These are phyloP conservation scores for Coriaria nepalensis DNA, from an alignment of 306 rosid genomes.

Conservation along the genomic window DNA sequence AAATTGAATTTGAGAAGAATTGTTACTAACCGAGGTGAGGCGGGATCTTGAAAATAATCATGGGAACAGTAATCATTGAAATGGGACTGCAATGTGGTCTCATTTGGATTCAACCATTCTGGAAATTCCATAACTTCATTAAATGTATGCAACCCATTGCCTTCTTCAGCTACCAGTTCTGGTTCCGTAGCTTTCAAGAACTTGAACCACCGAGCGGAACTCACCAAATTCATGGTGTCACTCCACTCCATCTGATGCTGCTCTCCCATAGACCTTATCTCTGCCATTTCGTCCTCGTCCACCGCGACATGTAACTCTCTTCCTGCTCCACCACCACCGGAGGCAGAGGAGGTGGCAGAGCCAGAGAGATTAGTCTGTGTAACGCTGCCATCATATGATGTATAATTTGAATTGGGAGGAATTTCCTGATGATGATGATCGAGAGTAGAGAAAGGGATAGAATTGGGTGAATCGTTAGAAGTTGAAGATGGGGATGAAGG, in stretches of 20 bases:
- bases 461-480: slow-evolving; percentile 12
- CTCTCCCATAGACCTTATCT: slow-evolving; percentile 70
- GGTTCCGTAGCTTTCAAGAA: slow-evolving; percentile 53
- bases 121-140: slow-evolving; percentile 59
- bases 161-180: slow-evolving; percentile 23
- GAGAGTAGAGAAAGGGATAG: not conserved
- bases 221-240: slow-evolving; percentile 59
- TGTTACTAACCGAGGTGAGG: slow-evolving; percentile 60
- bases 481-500: slow-evolving; percentile 35
- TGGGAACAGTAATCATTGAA: slow-evolving; percentile 30
- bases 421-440: too few species aligned
- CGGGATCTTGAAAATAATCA: slow-evolving; percentile 38
- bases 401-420: too few species aligned
- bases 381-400: too few species aligned
- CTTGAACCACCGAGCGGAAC: slow-evolving; percentile 82
- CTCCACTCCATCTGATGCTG: slow-evolving; percentile 76
- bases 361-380: too few species aligned
- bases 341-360: too few species aligned
- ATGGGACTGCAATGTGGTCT: slow-evolving; percentile 35
- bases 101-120: slow-evolving; percentile 59
- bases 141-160: slow-evolving; percentile 22
- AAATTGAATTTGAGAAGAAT: slow-evolving; percentile 1
- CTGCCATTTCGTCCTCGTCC: slow-evolving; percentile 77
- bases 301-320: slow-evolving; percentile 40
- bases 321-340: slow-evolving; percentile 8